phyloP scores from a whole-genome alignment of 345 rosid genomes.

The Dipteronia dyeriana region DNA sequence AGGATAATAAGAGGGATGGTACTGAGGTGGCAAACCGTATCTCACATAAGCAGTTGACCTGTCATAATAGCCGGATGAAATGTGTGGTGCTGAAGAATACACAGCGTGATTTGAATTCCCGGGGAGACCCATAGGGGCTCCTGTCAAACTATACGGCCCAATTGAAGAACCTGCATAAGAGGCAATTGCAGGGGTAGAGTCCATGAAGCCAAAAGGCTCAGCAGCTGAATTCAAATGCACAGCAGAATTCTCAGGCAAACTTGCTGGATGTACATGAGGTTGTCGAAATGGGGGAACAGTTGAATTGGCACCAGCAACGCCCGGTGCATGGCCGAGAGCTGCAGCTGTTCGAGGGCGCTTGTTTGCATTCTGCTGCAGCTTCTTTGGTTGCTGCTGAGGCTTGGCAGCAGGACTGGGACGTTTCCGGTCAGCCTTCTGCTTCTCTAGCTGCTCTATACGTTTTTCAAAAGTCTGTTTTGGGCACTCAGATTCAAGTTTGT shows the following conservation, averaged over 20 bases:
- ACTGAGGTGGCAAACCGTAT: constrained; percentile 48
- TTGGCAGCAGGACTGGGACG: constrained; percentile 34
- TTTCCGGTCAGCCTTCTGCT: constrained; percentile 55
- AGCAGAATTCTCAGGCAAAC: constrained; percentile 33
- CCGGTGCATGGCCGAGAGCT: constrained; percentile 23
- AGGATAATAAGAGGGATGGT: constrained; percentile 52
- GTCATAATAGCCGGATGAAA: constrained; percentile 41
- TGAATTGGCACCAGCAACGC: constrained; percentile 31
- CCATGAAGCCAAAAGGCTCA: constrained; percentile 41
- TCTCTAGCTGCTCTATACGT: constrained; percentile 69
- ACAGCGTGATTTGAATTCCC: constrained; percentile 36
- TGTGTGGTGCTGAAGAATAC: constrained; percentile 31
- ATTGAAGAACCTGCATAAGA: constrained; percentile 45
- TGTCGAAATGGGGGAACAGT: constrained; percentile 34
- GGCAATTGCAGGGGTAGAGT: constrained; percentile 30
- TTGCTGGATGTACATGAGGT: constrained; percentile 45
- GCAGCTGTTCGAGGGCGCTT: constrained; percentile 40
- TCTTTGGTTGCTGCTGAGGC: constrained; percentile 34
- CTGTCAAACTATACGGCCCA: constrained; percentile 40
- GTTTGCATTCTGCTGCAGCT: constrained; percentile 32
- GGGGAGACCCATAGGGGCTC: constrained; percentile 33
- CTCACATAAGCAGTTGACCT: constrained; percentile 45
- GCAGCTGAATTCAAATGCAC: no score
- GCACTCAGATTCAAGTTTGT: constrained; percentile 56
- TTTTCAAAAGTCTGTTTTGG: constrained; percentile 36